Base-by-base conservation (phyloP, 371 early-diverging fungal genomes). In the Mucor sp. region DNA sequence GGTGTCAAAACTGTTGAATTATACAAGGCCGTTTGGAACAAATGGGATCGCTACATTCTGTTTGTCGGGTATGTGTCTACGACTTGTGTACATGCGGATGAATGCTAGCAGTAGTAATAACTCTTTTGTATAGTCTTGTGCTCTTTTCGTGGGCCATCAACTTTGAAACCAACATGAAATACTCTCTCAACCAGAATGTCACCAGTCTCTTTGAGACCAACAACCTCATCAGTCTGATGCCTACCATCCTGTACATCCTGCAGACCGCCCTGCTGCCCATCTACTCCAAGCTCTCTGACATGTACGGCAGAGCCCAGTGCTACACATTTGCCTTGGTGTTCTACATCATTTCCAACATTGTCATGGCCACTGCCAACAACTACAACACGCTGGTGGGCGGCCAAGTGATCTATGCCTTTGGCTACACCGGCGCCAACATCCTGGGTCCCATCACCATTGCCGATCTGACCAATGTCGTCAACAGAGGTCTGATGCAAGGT, bases 401-500 rank as follows among this genome's bases (percentile, higher is more conserved):
- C 25, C 69, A 73, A 66, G 59, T 74, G 19, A 41, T 80, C 17
- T 74, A 78, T 47, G 68, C 78, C 32, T 76, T 80, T 67, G 81
- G 78, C n/a, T 74, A 70, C 28, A 58, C 77, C 33, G 81, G 78
- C 30, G 65, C 60, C 23, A 64, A 58, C 35, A 74, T 76, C 33
- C 62, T 80, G 17, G 71, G 74, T 0, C 78, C 74, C 12, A 74
- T 80, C 32, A 62, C 78, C 8, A 73, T 75, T 66, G 81, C 73
- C 43, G 81, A 80, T 63, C 66, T 80, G 58, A 80, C 81, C 7
- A 63, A 63, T 55, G 70, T 71, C 6, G 67, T 71, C 11, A 68
- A 78, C 43, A 74, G 78, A 63, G 78, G 78, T 41, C 60, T 80
- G 6, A 71, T 73, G 48, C 81, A 76, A 55, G 74, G 68, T 58